phyloP scores from a whole-genome alignment of 345 rosid species.

The Gossypium raimondii region DNA sequence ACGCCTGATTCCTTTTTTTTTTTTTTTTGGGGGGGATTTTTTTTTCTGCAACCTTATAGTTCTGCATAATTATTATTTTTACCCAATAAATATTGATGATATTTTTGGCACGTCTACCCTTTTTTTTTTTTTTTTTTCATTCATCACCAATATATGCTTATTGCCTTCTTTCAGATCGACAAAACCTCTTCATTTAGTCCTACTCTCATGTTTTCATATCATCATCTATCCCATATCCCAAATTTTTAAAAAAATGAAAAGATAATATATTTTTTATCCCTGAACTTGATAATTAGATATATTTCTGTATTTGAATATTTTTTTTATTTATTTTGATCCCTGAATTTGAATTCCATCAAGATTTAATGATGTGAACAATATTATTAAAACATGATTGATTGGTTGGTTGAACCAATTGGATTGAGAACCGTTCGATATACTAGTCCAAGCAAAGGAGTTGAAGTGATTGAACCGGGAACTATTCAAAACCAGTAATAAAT shows the following conservation, averaged over 20 bases:
- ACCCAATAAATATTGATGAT: constrained; percentile 34
- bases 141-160: not conserved
- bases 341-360: accelerated
- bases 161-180: constrained; percentile 34
- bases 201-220: constrained; percentile 14
- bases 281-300: too few relatives aligned
- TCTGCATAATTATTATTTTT: constrained; percentile 35
- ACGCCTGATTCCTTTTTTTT: constrained; percentile 51
- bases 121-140: constrained; percentile 16
- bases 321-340: too few relatives aligned
- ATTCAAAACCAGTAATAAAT: too few relatives aligned
- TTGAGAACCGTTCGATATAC: too few relatives aligned
- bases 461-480: too few relatives aligned
- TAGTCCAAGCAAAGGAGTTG: too few relatives aligned
- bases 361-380: too few relatives aligned
- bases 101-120: constrained; percentile 35
- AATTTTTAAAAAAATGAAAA: too few relatives aligned
- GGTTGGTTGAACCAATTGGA: too few relatives aligned
- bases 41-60: constrained; percentile 4
- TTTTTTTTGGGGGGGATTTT: not conserved
- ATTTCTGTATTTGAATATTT: too few relatives aligned
- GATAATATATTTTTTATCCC: too few relatives aligned
- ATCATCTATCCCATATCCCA: not conserved
- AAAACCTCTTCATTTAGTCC: constrained; percentile 27
- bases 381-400: too few relatives aligned